Conservation (phyloP, 768 basidiomycete species). For the Naematelia aurantialba region DNA sequence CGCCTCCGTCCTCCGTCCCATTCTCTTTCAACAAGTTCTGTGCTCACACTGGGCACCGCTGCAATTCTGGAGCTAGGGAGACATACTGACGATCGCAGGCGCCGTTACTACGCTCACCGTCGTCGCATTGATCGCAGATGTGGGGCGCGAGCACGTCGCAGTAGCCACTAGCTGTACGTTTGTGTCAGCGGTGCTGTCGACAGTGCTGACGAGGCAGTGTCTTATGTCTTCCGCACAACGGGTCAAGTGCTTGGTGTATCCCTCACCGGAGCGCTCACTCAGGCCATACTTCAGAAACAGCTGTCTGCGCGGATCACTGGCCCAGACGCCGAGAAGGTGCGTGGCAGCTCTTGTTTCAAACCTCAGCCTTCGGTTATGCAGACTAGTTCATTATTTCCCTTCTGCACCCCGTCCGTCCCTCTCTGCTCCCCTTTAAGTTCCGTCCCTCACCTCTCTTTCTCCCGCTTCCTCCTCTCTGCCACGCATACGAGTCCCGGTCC, state of each 20-base stretch:
- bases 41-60: constrained; percentile 2
- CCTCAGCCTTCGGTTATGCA: too few species aligned
- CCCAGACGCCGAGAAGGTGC: constrained; percentile 57
- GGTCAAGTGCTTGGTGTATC: constrained; percentile 93
- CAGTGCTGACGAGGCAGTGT: constrained; percentile 57
- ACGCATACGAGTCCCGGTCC: too few species aligned
- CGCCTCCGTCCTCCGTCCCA: neutral
- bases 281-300: constrained; percentile 67
- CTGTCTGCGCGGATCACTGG: constrained; percentile 72
- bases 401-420: too few species aligned
- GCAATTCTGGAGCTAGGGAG: neutral
- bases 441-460: too few species aligned
- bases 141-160: constrained; percentile 63
- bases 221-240: constrained; percentile 87
- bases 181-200: constrained; percentile 13
- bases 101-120: constrained; percentile 24
- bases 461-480: too few species aligned
- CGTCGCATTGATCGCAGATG: constrained; percentile 74
- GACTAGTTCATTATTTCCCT: too few species aligned
- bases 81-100: constrained; percentile 2
- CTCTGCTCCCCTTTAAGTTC: too few species aligned
- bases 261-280: constrained; percentile 73
- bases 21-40: neutral
- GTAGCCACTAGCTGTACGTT: constrained; percentile 82
- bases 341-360: neutral